Conservation (phyloP, 495 filamentous ascomycete species). For the Podospora australis region DNA sequence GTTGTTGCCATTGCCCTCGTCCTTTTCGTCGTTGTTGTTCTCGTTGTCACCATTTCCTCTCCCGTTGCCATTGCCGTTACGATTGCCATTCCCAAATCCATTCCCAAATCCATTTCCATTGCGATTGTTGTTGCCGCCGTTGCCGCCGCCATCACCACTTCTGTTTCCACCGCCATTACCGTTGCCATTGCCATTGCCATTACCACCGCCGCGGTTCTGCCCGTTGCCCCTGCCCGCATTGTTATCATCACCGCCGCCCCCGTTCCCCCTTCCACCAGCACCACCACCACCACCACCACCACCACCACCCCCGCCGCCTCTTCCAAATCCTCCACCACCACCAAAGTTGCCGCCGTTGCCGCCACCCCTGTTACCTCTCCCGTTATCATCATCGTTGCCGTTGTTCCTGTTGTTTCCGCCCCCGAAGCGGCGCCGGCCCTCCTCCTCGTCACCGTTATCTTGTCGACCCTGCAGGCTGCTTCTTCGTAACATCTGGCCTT, state of each 20-base stretch:
- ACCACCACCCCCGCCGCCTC: constrained; percentile 1
- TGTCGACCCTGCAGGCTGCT: constrained; percentile 8
- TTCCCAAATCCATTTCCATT: constrained; percentile 12
- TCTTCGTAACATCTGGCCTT: constrained; percentile 5
- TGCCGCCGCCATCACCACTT: constrained; percentile 5
- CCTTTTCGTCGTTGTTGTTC: neutral
- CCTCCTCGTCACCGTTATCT: constrained; percentile 3
- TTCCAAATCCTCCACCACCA: neutral
- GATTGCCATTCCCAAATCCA: constrained; percentile 12
- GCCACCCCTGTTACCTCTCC: neutral
- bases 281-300: constrained; percentile 7
- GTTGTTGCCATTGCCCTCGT: neutral
- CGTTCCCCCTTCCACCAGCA: constrained; percentile 2
- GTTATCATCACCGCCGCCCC: constrained; percentile 1
- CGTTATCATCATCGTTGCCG: neutral
- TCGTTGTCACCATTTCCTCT: constrained; percentile 4
- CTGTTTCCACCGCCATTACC: constrained; percentile 8
- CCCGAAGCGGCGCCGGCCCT: constrained; percentile 1
- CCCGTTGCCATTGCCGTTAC: constrained; percentile 6
- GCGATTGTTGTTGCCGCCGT: constrained; percentile 11
- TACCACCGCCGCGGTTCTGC: constrained; percentile 1
- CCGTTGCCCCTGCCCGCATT: neutral
- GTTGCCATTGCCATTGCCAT: constrained; percentile 6
- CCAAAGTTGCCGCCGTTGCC: neutral
- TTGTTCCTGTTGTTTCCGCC: constrained; percentile 7